Evolutionary conservation across 805 yeast genomes (phyloP).

Genomic region (Cyberlindnera galapagoensis): DNA sequence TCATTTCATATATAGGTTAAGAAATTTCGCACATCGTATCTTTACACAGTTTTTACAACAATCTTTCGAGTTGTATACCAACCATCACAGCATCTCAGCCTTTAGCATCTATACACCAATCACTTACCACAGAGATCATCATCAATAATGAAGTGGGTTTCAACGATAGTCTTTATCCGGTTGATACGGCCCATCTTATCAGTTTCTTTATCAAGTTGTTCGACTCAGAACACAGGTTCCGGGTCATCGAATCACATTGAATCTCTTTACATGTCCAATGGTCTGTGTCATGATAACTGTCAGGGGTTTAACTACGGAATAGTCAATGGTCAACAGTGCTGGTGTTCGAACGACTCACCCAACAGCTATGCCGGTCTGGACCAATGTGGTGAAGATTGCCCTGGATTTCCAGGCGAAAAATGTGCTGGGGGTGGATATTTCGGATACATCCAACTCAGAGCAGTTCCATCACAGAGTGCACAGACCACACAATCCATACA

Average conservation of each 20-base stretch:
- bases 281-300: constrained; percentile 36
- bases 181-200: constrained; percentile 2
- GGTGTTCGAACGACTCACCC: constrained; percentile 38
- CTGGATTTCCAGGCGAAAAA: constrained; percentile 36
- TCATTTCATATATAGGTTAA: too few relatives aligned
- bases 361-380: constrained; percentile 27
- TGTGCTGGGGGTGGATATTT: constrained; percentile 33
- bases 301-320: constrained; percentile 40
- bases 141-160: too few relatives aligned
- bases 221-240: constrained; percentile 18
- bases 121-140: too few relatives aligned
- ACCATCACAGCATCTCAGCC: too few relatives aligned
- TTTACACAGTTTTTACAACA: too few relatives aligned
- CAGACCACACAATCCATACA: too few relatives aligned
- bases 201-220: constrained; percentile 14
- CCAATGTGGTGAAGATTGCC: constrained; percentile 33
- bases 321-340: constrained; percentile 33
- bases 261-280: constrained; percentile 31
- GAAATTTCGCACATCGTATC: too few relatives aligned
- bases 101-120: too few relatives aligned
- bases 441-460: constrained; percentile 32
- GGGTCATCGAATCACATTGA: constrained; percentile 2
- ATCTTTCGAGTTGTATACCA: too few relatives aligned
- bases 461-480: too few relatives aligned
- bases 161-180: too few relatives aligned